Base-by-base conservation (phyloP, 257 asterid species). In the Mentha longifolia region DNA sequence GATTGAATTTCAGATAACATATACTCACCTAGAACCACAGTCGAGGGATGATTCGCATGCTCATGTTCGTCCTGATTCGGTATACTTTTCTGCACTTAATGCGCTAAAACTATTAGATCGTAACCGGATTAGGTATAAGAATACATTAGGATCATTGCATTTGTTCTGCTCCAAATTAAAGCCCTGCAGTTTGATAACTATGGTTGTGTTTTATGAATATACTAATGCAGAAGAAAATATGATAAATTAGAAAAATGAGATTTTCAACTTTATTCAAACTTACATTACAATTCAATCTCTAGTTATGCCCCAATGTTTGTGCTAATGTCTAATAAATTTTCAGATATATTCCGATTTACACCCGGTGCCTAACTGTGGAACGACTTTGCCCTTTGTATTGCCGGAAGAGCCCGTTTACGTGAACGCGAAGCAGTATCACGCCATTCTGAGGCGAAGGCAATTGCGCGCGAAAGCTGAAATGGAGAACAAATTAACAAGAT, bases 401-500 rank as follows among this genome's bases (percentile, higher is more conserved):
- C 39, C 87, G 2, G 84, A 81, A 76, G 85, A 81, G 78, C 88
- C 86, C 6, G 85, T 82, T n/a, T 83, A 86, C 55, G 95, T 88
- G 77, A 88, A 88, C 67, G 89, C 96, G 14, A 86, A 87, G 71
- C 85, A 83, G 73, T 83, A 85, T 65, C 80, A 74, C 39, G 84
- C 80, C 15, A 77, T 85, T 30, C 82, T 85, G 73, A 82, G 93
- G 80, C 85, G 96, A 33, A 78, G 96, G 58, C 79, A 82, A 49
- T 69, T 75, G 51, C 93, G 96, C 5, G 87, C 90, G 16, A 89
- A 89, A 76, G 94, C 94, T 57, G 95, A 87, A 63, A 56, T 87
- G 66, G 92, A 84, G 70, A 89, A 84, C 41, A 87, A 82, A 66
- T 71, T 59, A 43, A 52, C 79, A 3, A 82, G 77, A 76, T 61